These are phyloP conservation scores for Saccharomycopsis vini DNA, from an alignment of 805 yeast genomes.

Conservation along the genomic window DNA sequence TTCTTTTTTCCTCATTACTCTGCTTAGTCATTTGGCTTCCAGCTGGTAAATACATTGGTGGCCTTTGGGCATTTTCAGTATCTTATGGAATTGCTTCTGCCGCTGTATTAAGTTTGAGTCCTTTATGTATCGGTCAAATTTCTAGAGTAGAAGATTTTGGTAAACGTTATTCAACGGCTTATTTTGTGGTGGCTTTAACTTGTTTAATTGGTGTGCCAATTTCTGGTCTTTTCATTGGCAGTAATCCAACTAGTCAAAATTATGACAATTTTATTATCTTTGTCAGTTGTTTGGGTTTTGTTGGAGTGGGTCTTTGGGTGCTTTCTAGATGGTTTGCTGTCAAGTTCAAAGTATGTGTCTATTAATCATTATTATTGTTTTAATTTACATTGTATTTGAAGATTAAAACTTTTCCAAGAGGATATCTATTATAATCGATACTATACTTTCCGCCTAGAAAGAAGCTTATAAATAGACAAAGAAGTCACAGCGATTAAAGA, in stretches of 20 bases:
- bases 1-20: conserved; percentile 28
- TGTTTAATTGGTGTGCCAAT: conserved; percentile 41
- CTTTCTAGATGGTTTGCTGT: conserved; percentile 39
- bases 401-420: background rate
- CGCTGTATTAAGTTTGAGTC: conserved; percentile 49
- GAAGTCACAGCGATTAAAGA: background rate
- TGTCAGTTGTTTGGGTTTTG: conserved; percentile 30
- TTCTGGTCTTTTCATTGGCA: conserved; percentile 39
- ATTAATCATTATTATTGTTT: background rate
- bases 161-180: conserved; percentile 47
- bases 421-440: background rate
- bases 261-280: conserved; percentile 33
- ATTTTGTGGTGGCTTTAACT: conserved; percentile 46
- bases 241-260: conserved; percentile 23
- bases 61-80: conserved; percentile 36
- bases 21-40: conserved; percentile 36
- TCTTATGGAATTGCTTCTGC: conserved; percentile 50
- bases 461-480: background rate
- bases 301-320: conserved; percentile 33
- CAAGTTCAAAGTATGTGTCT: conserved; percentile 6
- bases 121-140: conserved; percentile 52
- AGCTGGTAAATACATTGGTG: conserved; percentile 30
- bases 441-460: background rate
- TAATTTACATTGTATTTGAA: background rate
- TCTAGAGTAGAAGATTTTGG: conserved; percentile 49